phyloP scores from a whole-genome alignment of 2,329 filamentous ascomycete species.

The Pseudodiploospora longispora region DNA sequence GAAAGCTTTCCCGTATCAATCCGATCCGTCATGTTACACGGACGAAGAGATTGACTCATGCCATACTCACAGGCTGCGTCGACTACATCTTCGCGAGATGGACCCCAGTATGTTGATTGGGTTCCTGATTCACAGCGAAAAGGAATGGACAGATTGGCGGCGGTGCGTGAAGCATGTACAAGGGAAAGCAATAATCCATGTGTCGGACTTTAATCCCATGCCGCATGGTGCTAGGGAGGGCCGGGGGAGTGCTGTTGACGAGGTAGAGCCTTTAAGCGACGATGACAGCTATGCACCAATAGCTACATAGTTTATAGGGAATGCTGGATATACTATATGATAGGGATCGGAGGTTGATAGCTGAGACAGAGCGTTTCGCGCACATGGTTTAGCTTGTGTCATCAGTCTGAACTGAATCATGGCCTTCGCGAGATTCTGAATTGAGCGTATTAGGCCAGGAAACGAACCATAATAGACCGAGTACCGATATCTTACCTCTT shows the following conservation, averaged over 20 bases:
- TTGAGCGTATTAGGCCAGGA: no score
- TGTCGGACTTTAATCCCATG: conserved; percentile 63
- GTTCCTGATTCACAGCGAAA: conserved; percentile 74
- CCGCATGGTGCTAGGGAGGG: conserved; percentile 45
- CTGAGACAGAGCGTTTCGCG: no score
- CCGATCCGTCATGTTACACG: conserved; percentile 50
- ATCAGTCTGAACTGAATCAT: no score
- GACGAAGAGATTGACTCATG: conserved; percentile 71
- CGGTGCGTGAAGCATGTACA: conserved; percentile 64
- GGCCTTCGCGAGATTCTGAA: no score
- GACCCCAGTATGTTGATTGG: conserved; percentile 97
- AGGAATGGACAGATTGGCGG: conserved; percentile 81
- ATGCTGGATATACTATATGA: no score
- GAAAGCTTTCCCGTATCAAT: conserved; percentile 58
- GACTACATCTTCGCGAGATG: conserved; percentile 83
- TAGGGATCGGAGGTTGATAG: no score
- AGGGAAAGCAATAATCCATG: conserved; percentile 78
- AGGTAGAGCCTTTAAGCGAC: conserved; percentile 80
- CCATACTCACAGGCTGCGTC: conserved; percentile 77
- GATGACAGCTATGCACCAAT: conserved; percentile 37
- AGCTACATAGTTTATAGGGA: conserved; percentile 11
- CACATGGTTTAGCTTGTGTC: no score
- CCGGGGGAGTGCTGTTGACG: conserved; percentile 69
- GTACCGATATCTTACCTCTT: conserved; percentile 24
- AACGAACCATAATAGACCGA: no score